Evolutionary conservation across 2,329 filamentous ascomycete genomes (phyloP).

Genomic region (Aspergillus ochraceoroseus): DNA sequence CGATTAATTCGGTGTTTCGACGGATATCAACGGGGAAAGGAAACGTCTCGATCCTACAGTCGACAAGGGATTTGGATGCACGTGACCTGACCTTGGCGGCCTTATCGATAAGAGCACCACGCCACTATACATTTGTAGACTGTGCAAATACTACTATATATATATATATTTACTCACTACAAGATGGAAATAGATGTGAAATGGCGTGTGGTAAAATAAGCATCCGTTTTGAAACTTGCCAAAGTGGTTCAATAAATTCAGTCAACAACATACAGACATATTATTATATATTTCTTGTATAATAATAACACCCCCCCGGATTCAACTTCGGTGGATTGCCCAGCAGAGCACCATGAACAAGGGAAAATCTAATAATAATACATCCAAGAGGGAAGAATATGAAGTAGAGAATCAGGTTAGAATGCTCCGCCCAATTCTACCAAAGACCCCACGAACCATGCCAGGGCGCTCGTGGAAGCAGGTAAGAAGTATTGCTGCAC

Average conservation of each 20-base stretch:
- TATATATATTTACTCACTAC: no score
- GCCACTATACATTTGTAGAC: not conserved
- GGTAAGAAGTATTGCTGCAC: conserved; percentile 66
- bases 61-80: conserved; percentile 15
- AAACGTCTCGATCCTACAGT: conserved; percentile 5
- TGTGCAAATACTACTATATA: not conserved
- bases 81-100: conserved; percentile 19
- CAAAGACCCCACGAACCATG: conserved; percentile 64
- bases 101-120: conserved; percentile 17
- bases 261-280: no score
- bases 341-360: conserved; percentile 3
- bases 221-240: no score
- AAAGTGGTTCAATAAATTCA: no score
- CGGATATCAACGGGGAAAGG: conserved; percentile 16
- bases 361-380: conserved; percentile 7
- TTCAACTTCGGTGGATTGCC: not conserved
- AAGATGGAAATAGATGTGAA: no score
- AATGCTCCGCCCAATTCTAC: conserved; percentile 46
- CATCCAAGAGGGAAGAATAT: not conserved
- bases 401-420: conserved; percentile 20
- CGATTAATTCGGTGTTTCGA: conserved; percentile 14
- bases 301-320: no score
- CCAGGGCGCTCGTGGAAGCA: conserved; percentile 58
- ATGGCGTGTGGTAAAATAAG: no score
- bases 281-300: no score